Evolutionary conservation across 306 rosid genomes (phyloP).

Genomic region (Cucurbita pepo): DNA sequence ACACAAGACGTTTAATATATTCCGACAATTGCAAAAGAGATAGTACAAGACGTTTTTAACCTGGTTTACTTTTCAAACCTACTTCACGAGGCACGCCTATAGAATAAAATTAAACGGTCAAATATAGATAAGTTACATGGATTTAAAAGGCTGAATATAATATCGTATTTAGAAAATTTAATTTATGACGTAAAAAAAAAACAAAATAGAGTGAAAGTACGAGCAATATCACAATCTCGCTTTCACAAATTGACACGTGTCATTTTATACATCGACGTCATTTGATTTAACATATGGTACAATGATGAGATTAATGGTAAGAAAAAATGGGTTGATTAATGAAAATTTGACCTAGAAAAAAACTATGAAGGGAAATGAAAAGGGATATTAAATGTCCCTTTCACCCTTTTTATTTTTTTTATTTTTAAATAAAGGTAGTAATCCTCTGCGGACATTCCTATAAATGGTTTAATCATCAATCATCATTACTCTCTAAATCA

Average conservation of each 20-base stretch:
- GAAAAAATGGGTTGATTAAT: not conserved
- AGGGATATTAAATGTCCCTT: not conserved
- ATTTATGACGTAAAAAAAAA: not conserved
- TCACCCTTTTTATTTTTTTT: not conserved
- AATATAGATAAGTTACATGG: not conserved
- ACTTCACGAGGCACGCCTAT: no score
- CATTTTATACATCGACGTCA: not conserved
- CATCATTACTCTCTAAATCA: not conserved
- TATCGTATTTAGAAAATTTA: not conserved
- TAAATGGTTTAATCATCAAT: not conserved
- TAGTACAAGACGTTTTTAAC: no score
- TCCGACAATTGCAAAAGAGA: no score
- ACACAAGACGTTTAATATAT: no score
- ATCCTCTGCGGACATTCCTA: not conserved
- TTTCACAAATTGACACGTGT: not conserved
- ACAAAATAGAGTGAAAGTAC: not conserved
- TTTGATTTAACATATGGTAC: not conserved
- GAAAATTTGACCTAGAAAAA: not conserved
- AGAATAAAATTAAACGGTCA: no score
- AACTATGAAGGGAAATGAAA: not conserved
- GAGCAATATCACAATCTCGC: not conserved
- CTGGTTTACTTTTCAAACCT: no score
- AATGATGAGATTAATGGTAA: not conserved
- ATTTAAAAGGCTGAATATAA: not conserved
- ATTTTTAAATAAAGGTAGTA: not conserved